phyloP scores from a whole-genome alignment of 2,329 filamentous ascomycete genomes.

The Nemania bipapillata region DNA sequence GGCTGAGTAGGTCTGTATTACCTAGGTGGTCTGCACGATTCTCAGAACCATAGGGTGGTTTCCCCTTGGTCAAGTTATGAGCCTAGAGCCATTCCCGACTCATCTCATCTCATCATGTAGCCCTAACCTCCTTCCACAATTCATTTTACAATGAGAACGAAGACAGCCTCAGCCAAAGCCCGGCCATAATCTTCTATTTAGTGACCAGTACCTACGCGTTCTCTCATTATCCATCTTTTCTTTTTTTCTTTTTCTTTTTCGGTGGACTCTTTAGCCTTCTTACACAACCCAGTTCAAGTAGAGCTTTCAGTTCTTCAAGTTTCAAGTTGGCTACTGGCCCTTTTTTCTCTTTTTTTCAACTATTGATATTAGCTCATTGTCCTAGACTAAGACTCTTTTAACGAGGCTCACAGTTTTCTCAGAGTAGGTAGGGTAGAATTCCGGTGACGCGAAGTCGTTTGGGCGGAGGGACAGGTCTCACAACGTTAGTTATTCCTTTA shows the following conservation, averaged over 20 bases:
- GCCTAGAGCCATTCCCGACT: too few species aligned
- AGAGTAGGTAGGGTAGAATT: background rate
- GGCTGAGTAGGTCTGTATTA: background rate
- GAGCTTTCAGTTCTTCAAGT: background rate
- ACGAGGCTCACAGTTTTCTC: background rate
- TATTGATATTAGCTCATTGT: background rate
- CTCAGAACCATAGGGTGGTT: background rate
- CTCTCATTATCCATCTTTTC: background rate
- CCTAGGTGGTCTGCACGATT: background rate
- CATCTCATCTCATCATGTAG: background rate
- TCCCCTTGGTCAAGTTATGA: background rate
- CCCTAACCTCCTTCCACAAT: background rate
- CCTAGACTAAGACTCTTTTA: background rate
- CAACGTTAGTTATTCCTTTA: slow-evolving; percentile 1
- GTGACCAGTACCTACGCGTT: background rate
- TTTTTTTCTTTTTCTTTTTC: background rate
- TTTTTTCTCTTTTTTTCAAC: background rate
- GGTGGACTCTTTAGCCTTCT: background rate
- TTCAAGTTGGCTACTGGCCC: background rate
- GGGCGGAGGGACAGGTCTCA: background rate
- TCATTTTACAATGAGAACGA: background rate
- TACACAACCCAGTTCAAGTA: background rate
- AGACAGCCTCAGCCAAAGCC: background rate
- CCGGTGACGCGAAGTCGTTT: background rate
- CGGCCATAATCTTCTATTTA: background rate